These are phyloP conservation scores for Isoetes taiwanensis DNA, from an alignment of 75 land plant genomes.

Conservation along the genomic window DNA sequence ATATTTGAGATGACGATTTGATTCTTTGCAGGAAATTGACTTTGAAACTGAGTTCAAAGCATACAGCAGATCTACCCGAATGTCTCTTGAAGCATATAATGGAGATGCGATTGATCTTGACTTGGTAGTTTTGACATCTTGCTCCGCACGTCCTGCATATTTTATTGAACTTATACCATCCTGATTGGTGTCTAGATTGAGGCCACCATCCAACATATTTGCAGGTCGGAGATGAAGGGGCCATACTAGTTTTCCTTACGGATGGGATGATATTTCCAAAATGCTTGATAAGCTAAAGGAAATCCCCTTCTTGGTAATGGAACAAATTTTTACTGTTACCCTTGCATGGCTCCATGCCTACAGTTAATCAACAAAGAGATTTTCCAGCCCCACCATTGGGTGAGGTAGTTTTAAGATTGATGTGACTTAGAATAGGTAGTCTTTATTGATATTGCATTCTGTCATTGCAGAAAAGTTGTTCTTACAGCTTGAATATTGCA, in stretches of 20 bases:
- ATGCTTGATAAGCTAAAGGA: constrained; percentile 59
- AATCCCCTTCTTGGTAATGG: constrained; percentile 47
- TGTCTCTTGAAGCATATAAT: constrained; percentile 70
- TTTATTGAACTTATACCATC: no score
- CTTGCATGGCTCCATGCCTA: constrained; percentile 96
- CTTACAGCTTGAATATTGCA: constrained; percentile 94
- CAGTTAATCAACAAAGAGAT: constrained; percentile 82
- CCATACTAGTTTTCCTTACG: constrained; percentile 93
- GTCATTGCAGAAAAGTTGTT: constrained; percentile 70
- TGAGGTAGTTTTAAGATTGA: constrained; percentile 14
- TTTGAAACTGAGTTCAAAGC: constrained; percentile 45
- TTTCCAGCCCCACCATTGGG: constrained; percentile 74
- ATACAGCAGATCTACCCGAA: constrained; percentile 46
- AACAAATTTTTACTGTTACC: constrained; percentile 63
- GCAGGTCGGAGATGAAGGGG: constrained; percentile 63
- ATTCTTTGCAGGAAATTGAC: constrained; percentile 45
- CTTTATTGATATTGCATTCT: background rate
- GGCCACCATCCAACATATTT: constrained; percentile 70
- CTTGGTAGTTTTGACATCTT: no score
- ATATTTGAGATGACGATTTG: background rate
- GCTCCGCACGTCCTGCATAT: no score
- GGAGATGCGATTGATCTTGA: constrained; percentile 64
- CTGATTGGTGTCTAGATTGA: constrained; percentile 48
- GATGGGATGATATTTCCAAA: constrained; percentile 98
- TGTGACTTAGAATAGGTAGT: constrained; percentile 13